Evolutionary conservation across 2,329 filamentous ascomycete genomes (phyloP).

Genomic region (Penicillium fuscoglaucum): DNA sequence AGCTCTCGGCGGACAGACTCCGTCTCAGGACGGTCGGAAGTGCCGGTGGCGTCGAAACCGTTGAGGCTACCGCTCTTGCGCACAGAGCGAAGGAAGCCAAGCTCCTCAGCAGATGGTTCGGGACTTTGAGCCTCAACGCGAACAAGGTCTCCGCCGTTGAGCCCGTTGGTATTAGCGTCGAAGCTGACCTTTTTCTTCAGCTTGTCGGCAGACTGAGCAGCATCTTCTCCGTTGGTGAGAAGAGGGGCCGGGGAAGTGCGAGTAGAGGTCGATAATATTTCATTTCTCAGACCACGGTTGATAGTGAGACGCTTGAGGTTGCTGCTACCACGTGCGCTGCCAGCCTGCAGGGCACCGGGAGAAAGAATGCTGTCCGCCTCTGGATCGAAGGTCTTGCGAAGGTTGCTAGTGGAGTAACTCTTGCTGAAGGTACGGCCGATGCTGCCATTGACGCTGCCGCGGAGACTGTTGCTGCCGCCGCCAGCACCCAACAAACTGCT

Average conservation of each 20-base stretch:
- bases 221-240: slow-evolving; percentile 43
- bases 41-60: slow-evolving; percentile 33
- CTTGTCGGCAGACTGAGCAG: slow-evolving; percentile 36
- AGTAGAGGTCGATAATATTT: slow-evolving; percentile 54
- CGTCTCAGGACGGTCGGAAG: slow-evolving; percentile 58
- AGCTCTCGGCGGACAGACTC: slow-evolving; percentile 73
- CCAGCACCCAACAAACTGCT: slow-evolving; percentile 56
- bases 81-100: slow-evolving; percentile 60
- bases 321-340: slow-evolving; percentile 63
- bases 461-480: slow-evolving; percentile 36
- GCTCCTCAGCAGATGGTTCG: slow-evolving; percentile 59
- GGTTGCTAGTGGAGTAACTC: slow-evolving; percentile 83
- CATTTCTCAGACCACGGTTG: slow-evolving; percentile 76
- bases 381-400: slow-evolving; percentile 76
- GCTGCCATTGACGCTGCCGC: slow-evolving; percentile 51
- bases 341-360: slow-evolving; percentile 79
- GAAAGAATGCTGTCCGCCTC: slow-evolving; percentile 79
- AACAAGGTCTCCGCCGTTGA: slow-evolving; percentile 53
- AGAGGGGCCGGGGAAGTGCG: slow-evolving; percentile 26
- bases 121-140: slow-evolving; percentile 51
- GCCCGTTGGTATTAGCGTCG: slow-evolving; percentile 61
- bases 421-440: slow-evolving; percentile 73
- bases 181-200: slow-evolving; percentile 87
- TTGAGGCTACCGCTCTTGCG: slow-evolving; percentile 51
- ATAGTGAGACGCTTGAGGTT: slow-evolving; percentile 89